Percentiles rank a stretch among this genome's conserved stretches.
phyloP scores from a whole-genome alignment of 768 basidiomycete genomes.

The Fistulinella prunicolor region DNA sequence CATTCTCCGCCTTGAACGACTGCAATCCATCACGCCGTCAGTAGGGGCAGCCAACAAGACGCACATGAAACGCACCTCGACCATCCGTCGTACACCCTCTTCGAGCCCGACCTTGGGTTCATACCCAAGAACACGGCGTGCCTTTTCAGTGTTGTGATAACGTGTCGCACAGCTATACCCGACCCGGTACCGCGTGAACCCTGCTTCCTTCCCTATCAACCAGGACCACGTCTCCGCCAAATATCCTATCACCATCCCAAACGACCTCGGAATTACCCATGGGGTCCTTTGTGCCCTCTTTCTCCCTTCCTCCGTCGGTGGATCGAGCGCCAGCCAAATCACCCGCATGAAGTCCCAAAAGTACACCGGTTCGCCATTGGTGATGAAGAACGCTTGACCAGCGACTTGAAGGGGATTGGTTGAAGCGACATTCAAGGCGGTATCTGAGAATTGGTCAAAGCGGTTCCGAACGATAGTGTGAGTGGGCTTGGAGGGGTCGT shows the following conservation, averaged over 20 bases:
- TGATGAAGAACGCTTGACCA: conserved; percentile 94
- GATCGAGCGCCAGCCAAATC: conserved; percentile 72
- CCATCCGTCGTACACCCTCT: conserved; percentile 78
- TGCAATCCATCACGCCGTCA: conserved; percentile 5
- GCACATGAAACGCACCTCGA: conserved; percentile 54
- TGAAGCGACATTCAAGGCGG: conserved; percentile 49
- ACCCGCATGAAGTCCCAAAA: conserved; percentile 92
- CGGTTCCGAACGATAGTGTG: no score
- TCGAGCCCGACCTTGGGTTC: conserved; percentile 87
- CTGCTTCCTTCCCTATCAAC: conserved; percentile 73
- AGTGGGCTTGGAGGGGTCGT: conserved; percentile 33
- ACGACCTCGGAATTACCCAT: conserved; percentile 52
- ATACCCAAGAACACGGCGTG: conserved; percentile 87
- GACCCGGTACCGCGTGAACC: conserved; percentile 85
- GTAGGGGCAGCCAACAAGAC: not conserved
- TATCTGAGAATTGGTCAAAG: conserved; percentile 64
- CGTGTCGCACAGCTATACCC: conserved; percentile 73
- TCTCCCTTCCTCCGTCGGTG: conserved; percentile 41
- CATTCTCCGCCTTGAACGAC: conserved; percentile 33
- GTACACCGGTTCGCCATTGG: conserved; percentile 92
- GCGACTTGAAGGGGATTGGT: conserved; percentile 72
- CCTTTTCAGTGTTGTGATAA: conserved; percentile 95
- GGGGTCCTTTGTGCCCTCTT: conserved; percentile 38
- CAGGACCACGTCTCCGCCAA: conserved; percentile 72
- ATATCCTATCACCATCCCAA: conserved; percentile 72